Conservation (phyloP, 768 basidiomycete genomes). For the Strobilomyces confusus region DNA sequence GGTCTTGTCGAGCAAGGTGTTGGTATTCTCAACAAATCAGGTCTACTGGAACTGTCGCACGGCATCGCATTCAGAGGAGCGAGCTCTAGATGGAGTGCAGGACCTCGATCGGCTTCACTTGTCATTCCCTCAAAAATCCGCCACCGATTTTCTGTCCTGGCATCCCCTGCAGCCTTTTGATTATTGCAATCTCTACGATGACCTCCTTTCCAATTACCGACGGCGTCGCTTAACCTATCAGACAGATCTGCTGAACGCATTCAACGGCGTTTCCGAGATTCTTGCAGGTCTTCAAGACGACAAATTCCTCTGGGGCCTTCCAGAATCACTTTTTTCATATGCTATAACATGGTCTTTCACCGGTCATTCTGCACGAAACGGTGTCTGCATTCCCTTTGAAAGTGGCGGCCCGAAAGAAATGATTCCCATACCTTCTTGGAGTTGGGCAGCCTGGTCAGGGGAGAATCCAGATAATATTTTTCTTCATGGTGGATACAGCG, state of each 20-base stretch:
- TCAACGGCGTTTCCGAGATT: slow-evolving; percentile 11
- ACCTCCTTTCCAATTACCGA: neutral
- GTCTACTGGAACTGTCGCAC: slow-evolving; percentile 18
- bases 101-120: neutral
- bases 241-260: neutral
- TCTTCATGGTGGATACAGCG: neutral
- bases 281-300: slow-evolving; percentile 10
- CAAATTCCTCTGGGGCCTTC: slow-evolving; percentile 13
- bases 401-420: neutral
- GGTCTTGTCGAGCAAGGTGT: slow-evolving; percentile 9
- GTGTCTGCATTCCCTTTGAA: neutral
- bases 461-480: neutral
- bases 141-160: neutral
- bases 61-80: neutral
- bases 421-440: slow-evolving; percentile 16
- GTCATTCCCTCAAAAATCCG: neutral
- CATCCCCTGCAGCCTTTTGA: neutral
- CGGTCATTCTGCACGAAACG: neutral
- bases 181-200: neutral
- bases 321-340: slow-evolving; percentile 6
- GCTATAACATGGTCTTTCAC: neutral
- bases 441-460: slow-evolving; percentile 7
- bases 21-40: slow-evolving; percentile 18
- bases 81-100: slow-evolving; percentile 2
- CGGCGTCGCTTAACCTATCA: neutral